A percentile compares a stretch with the other conserved stretches of the same genome.
phyloP scores from a whole-genome alignment of 495 filamentous ascomycete species.

The Penicillium malachiteum region DNA sequence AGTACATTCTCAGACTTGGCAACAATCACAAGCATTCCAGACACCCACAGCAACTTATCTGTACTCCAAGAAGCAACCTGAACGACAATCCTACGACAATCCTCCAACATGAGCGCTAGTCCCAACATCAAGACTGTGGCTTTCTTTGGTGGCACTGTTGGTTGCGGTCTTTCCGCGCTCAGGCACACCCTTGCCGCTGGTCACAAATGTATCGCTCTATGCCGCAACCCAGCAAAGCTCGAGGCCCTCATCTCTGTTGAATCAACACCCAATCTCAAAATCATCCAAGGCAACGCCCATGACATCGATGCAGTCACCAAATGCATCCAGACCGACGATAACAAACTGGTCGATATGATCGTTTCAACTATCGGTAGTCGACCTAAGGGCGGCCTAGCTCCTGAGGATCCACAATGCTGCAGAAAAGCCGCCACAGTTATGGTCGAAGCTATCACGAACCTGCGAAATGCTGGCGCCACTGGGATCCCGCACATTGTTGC shows the following conservation, averaged over 20 bases:
- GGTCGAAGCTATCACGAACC: slow-evolving; percentile 41
- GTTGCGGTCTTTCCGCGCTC: slow-evolving; percentile 47
- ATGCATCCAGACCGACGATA: slow-evolving; percentile 29
- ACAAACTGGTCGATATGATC: slow-evolving; percentile 27
- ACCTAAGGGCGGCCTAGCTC: slow-evolving; percentile 14
- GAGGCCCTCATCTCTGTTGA: slow-evolving; percentile 36
- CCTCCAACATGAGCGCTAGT: slow-evolving; percentile 7
- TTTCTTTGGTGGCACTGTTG: slow-evolving; percentile 55
- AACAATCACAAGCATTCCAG: background rate
- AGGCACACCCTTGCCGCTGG: slow-evolving; percentile 49
- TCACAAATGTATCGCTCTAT: slow-evolving; percentile 51
- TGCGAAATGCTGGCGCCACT: slow-evolving; percentile 10
- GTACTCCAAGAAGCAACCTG: background rate
- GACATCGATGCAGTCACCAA: slow-evolving; percentile 39
- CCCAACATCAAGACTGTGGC: slow-evolving; percentile 31
- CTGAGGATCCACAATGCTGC: slow-evolving; percentile 60
- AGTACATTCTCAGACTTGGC: background rate
- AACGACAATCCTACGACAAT: background rate
- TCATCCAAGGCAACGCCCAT: slow-evolving; percentile 53
- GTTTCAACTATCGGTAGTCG: slow-evolving; percentile 35
- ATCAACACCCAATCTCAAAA: slow-evolving; percentile 38
- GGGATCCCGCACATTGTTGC: slow-evolving; percentile 45
- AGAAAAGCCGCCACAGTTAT: slow-evolving; percentile 46
- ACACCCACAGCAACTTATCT: no score
- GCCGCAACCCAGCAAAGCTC: slow-evolving; percentile 64